phyloP scores from a whole-genome alignment of 257 asterid genomes.

The Mentha longifolia region DNA sequence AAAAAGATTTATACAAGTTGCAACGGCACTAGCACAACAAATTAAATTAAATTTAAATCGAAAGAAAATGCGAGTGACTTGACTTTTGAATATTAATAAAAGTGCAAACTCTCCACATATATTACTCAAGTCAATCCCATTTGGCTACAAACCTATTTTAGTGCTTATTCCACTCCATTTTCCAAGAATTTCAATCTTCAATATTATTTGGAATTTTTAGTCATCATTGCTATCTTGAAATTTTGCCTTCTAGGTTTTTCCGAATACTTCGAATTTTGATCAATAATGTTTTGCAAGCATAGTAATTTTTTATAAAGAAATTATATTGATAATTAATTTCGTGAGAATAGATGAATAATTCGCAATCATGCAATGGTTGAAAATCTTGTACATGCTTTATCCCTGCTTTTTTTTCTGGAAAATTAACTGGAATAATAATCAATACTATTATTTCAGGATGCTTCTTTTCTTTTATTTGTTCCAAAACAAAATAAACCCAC shows the following conservation, averaged over 20 bases:
- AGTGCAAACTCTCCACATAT: slow-evolving; percentile 22
- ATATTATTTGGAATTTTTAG: not conserved
- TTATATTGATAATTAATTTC: too few species aligned
- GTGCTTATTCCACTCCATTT: slow-evolving; percentile 38
- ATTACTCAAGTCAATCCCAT: slow-evolving; percentile 35
- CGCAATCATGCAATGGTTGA: slow-evolving; percentile 4
- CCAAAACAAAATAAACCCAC: too few species aligned
- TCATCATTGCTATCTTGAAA: slow-evolving; percentile 14
- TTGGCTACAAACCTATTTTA: slow-evolving; percentile 26
- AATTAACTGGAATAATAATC: too few species aligned
- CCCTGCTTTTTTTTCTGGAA: not conserved
- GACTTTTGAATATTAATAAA: slow-evolving; percentile 17
- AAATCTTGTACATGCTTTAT: not conserved
- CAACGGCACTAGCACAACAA: slow-evolving; percentile 15
- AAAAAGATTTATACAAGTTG: slow-evolving; percentile 7
- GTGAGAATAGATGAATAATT: too few species aligned
- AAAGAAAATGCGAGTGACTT: not conserved
- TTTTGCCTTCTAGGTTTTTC: not conserved
- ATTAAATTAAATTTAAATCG: not conserved
- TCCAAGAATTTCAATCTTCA: not conserved
- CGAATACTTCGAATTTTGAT: not conserved
- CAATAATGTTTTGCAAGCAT: not conserved
- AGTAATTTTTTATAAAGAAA: too few species aligned
- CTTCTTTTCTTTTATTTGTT: too few species aligned
- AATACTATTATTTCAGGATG: too few species aligned